Base-by-base conservation (phyloP, 768 basidiomycete species). In the Podaxis sp. region DNA sequence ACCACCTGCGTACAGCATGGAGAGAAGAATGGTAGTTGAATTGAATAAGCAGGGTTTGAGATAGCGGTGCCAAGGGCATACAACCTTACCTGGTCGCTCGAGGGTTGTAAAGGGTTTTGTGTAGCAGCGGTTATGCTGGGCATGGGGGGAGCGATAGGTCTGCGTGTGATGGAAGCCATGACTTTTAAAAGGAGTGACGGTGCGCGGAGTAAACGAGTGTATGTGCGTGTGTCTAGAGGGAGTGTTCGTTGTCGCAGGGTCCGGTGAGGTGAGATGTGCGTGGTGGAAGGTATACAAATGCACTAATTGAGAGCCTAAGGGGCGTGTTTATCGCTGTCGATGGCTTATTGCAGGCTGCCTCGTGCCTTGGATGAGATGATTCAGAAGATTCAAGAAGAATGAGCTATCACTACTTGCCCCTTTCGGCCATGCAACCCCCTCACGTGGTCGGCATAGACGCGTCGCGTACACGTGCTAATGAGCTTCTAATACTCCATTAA, bases 31-130 rank as follows among this genome's bases (percentile, higher is more conserved):
- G 59, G 65, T 52, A 67, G 63, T 65, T 66, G 66, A 61, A 59
- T 59, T 61, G 47, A 68, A 62, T 66, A 43, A 68, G 61, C 57
- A 60, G 64, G 55, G 63, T 63, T 62, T 15, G 49, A 60, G 41
- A 51, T 40, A 63, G 63, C 64, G 62, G 51, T 55, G 58, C 46
- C 37, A 65, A 57, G 60, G 64, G 59, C 7, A 25, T 6, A 25
- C 17, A 64, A 53, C 76, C 83, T 57, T 64, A 87, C 89, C 81
- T 92, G 90, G 76, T 91, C 87, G 69, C 83, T 85, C 19, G 87
- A 84, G 17, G 90, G 90, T 59, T 78, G 73, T 61, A 89, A 76
- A 57, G 86, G 77, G 40, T 76, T 79, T 68, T 68, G 69, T 63
- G 66, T 22, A 37, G 75, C 70, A 38, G 77, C 74, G 9, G 75